Percentiles rank a stretch among this genome's conserved stretches.
Evolutionary conservation across 2,329 filamentous ascomycete species (phyloP).

Genomic region (Xylaria sp.): DNA sequence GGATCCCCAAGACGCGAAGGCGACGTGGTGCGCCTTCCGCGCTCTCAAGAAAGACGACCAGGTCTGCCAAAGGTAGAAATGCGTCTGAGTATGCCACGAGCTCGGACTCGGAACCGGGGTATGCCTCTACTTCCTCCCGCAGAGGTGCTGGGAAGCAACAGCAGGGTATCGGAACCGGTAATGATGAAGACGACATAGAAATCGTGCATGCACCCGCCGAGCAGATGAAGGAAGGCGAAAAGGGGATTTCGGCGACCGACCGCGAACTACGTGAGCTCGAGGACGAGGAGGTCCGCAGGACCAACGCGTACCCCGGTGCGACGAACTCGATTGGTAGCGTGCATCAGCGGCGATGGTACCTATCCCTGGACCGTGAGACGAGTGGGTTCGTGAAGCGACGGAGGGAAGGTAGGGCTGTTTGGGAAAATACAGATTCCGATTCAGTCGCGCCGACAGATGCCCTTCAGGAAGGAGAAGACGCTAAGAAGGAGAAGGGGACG

Average conservation of each 20-base stretch:
- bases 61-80: slow-evolving; percentile 32
- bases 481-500: slow-evolving; percentile 6
- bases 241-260: slow-evolving; percentile 52
- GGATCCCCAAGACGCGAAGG: slow-evolving; percentile 42
- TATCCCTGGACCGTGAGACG: slow-evolving; percentile 69
- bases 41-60: slow-evolving; percentile 17
- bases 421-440: slow-evolving; percentile 34
- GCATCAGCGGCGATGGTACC: slow-evolving; percentile 74
- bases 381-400: slow-evolving; percentile 65
- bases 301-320: slow-evolving; percentile 75
- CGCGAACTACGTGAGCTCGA: slow-evolving; percentile 59
- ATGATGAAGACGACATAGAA: slow-evolving; percentile 37
- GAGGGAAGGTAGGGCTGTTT: slow-evolving; percentile 41
- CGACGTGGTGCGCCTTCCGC: slow-evolving; percentile 43
- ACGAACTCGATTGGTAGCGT: slow-evolving; percentile 73
- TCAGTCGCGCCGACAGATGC: not conserved
- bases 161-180: not conserved
- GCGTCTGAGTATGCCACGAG: slow-evolving; percentile 30
- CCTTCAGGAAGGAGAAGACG: slow-evolving; percentile 25
- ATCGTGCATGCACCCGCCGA: slow-evolving; percentile 40
- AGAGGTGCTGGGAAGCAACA: not conserved
- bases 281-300: slow-evolving; percentile 65
- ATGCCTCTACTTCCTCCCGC: slow-evolving; percentile 1
- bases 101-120: slow-evolving; percentile 35
- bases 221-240: slow-evolving; percentile 32